Base-by-base conservation (phyloP, 2,329 filamentous ascomycete species). In the Fusarium floridanum region DNA sequence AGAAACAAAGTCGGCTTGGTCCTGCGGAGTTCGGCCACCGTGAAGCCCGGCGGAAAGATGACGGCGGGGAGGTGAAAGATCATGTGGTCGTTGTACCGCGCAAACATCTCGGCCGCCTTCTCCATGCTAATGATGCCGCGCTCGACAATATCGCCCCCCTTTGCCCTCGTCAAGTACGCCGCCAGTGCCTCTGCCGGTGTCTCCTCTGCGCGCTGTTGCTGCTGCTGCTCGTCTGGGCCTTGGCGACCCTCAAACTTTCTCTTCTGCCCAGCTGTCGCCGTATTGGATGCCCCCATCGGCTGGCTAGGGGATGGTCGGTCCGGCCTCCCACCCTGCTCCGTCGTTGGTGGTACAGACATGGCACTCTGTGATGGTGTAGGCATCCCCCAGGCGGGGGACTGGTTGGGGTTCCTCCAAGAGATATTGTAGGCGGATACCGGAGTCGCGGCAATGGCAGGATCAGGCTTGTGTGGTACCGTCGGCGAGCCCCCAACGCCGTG, bases 1-100 rank as follows among this genome's bases (percentile, higher is more conserved):
- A 94, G 85, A 77, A 95, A 95, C 10, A 95, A 85, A 3, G 89
- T 86, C 1, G 93, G 93, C 78, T 89, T 91, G 2, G 85, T 83
- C 72, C 84, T 84, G 57, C 91, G 88, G 62, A 93, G 81, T 66
- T 91, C 88, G 12, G 85, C 84, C 6, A 86, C 88, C 4, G 88
- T 89, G 53, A 86, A 88, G 48, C 84, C 84, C 1, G 85, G 79
- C 1, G 89, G 86, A 67, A 93, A 91, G 29, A 92, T 85, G 20
- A 93, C 89, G 2, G 88, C 88, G 0, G 91, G 91, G 62, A 92
- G 85, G 72, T 93, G 91, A 3, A 84, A 84, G 20, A 86, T 84
- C 88, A 93, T 92, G 56, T 87, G 84, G 16, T 87, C 85, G 41
- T 86, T 88, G 80, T 93, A 94, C 11, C 88, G 85, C 27, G 84